phyloP scores from a whole-genome alignment of 2,329 filamentous ascomycete species.

The Acephala macrosclerotiorum region DNA sequence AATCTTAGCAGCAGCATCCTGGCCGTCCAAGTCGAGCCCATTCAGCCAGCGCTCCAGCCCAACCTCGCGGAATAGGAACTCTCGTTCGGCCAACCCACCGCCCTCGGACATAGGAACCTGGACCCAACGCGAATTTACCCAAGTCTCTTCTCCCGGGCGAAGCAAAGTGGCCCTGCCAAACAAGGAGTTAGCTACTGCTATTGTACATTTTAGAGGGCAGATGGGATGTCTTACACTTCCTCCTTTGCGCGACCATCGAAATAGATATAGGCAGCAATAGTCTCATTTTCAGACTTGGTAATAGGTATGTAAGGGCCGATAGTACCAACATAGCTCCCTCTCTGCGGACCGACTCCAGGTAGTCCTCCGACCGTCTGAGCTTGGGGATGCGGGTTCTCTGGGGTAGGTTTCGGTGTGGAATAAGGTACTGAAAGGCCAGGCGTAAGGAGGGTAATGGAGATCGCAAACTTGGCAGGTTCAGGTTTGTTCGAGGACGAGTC shows the following conservation, averaged over 20 bases:
- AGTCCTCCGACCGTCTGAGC: constrained; percentile 82
- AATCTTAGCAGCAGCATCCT: constrained; percentile 87
- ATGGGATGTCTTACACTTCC: too few species aligned
- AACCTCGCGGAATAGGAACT: constrained; percentile 97
- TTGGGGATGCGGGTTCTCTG: constrained; percentile 79
- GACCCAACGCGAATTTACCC: constrained; percentile 99
- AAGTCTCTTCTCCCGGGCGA: constrained; percentile 93
- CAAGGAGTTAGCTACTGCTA: background rate
- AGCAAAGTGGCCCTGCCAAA: constrained; percentile 74
- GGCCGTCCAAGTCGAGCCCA: constrained; percentile 91
- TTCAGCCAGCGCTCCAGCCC: constrained; percentile 97
- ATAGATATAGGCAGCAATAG: constrained; percentile 98
- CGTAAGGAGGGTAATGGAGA: constrained; percentile 95
- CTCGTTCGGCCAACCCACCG: constrained; percentile 91
- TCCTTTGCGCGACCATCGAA: constrained; percentile 96
- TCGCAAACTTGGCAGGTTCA: constrained; percentile 95
- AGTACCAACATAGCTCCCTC: constrained; percentile 60
- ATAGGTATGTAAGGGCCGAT: constrained; percentile 89
- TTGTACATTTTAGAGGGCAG: background rate
- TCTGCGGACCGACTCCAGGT: constrained; percentile 58
- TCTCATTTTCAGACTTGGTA: constrained; percentile 93
- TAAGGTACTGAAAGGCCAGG: constrained; percentile 90
- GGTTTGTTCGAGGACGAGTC: constrained; percentile 74
- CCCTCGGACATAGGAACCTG: constrained; percentile 91
- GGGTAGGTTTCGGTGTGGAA: constrained; percentile 82